A percentile compares a stretch with the other conserved stretches of the same genome.
Evolutionary conservation across 352 stramenopile species (phyloP).

Genomic region (Pythium vanterpoolii): DNA sequence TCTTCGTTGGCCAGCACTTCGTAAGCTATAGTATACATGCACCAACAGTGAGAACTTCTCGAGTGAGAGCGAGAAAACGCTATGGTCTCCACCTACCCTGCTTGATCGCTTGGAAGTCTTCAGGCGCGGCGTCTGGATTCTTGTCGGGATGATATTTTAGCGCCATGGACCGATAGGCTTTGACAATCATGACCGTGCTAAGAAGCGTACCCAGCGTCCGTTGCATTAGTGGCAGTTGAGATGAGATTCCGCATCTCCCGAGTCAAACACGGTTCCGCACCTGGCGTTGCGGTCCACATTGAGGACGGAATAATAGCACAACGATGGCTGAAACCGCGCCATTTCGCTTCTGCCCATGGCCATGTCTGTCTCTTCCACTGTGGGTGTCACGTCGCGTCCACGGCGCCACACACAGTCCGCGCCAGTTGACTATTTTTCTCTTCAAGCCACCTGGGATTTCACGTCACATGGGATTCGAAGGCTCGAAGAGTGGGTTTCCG

Average conservation of each 20-base stretch:
- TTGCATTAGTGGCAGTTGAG: too few relatives aligned
- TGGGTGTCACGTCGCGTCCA: neutral
- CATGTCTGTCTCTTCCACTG: neutral
- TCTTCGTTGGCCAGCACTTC: conserved; percentile 73
- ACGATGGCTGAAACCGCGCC: conserved; percentile 16
- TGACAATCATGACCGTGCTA: conserved; percentile 92
- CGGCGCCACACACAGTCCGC: neutral
- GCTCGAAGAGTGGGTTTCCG: neutral
- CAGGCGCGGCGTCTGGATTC: conserved; percentile 85
- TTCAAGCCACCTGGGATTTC: conserved; percentile 13
- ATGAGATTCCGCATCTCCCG: too few relatives aligned
- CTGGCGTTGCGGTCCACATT: conserved; percentile 58
- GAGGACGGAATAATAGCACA: conserved; percentile 68
- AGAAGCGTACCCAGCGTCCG: neutral
- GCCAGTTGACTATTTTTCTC: conserved; percentile 4
- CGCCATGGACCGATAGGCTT: conserved; percentile 92
- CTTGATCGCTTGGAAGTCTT: conserved; percentile 87
- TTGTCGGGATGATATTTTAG: conserved; percentile 97
- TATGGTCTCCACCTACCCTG: conserved; percentile 26
- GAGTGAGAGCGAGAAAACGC: neutral
- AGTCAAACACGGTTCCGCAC: conserved; percentile 19
- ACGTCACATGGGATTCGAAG: conserved; percentile 19
- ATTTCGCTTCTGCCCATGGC: conserved; percentile 3
- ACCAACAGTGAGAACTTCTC: neutral
- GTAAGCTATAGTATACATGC: conserved; percentile 37